phyloP scores from a whole-genome alignment of 1,139 yeast species.

The Arxiozyma slooffiae region DNA sequence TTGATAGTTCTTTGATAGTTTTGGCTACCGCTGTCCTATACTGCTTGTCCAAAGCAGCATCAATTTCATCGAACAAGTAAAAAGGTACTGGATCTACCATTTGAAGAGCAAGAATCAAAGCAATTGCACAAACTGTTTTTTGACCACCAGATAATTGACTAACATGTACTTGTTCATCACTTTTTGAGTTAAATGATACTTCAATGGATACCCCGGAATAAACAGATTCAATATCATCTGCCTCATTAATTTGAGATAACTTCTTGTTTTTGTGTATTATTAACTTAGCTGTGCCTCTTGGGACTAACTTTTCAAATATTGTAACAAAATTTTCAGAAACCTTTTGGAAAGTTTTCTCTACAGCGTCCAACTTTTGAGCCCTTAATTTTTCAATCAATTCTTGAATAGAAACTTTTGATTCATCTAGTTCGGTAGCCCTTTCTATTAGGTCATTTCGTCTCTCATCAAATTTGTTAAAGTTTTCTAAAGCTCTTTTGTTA shows the following conservation, averaged over 20 bases:
- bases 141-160: slow-evolving; percentile 96
- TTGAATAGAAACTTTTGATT: slow-evolving; percentile 64
- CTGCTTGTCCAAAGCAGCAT: slow-evolving; percentile 89
- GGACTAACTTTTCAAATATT: slow-evolving; percentile 73
- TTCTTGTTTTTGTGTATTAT: slow-evolving; percentile 40
- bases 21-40: slow-evolving; percentile 83
- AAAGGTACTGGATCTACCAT: slow-evolving; percentile 96
- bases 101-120: slow-evolving; percentile 87
- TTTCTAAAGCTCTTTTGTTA: slow-evolving; percentile 86
- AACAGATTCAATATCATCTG: slow-evolving; percentile 38
- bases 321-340: slow-evolving; percentile 66
- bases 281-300: slow-evolving; percentile 69
- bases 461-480: slow-evolving; percentile 60
- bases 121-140: slow-evolving; percentile 88
- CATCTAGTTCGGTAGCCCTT: slow-evolving; percentile 61
- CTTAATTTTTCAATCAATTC: slow-evolving; percentile 63
- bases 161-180: slow-evolving; percentile 77
- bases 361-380: slow-evolving; percentile 74
- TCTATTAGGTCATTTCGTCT: slow-evolving; percentile 58
- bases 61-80: slow-evolving; percentile 89
- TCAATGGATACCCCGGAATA: slow-evolving; percentile 78
- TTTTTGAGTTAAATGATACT: slow-evolving; percentile 82
- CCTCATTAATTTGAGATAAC: slow-evolving; percentile 19
- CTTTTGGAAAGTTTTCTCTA: slow-evolving; percentile 63
- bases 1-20: slow-evolving; percentile 56